These are phyloP conservation scores for Rhododendron kiyosumense DNA, from an alignment of 148 eudicot genomes.

Conservation along the genomic window DNA sequence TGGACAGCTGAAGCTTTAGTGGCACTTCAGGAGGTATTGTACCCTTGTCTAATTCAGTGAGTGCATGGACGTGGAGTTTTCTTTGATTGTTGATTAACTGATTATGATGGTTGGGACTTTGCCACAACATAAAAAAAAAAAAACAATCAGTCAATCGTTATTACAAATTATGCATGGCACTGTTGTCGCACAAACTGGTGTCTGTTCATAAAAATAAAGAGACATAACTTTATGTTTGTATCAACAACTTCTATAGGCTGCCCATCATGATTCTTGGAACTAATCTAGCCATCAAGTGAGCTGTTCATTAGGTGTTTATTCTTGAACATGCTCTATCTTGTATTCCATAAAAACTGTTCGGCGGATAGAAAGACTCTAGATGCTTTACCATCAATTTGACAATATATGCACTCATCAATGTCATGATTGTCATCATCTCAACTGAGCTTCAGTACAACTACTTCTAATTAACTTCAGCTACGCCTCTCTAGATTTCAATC, in stretches of 20 bases:
- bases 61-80: neutral
- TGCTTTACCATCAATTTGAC: neutral
- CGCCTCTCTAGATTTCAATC: neutral
- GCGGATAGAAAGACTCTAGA: neutral
- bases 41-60: neutral
- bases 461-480: neutral
- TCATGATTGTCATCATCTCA: neutral
- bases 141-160: too few relatives aligned
- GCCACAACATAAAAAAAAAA: neutral
- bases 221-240: neutral
- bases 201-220: neutral
- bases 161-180: neutral
- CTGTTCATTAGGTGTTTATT: neutral
- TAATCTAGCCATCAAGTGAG: neutral
- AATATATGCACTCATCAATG: neutral
- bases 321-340: neutral
- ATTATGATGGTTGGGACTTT: neutral
- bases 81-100: neutral
- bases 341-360: neutral
- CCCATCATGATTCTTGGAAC: neutral
- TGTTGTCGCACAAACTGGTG: neutral
- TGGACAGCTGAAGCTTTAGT: slow-evolving; percentile 80
- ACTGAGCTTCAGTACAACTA: neutral
- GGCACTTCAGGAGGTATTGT: slow-evolving; percentile 70
- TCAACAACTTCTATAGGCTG: neutral